phyloP scores from a whole-genome alignment of 805 yeast species.

The Saccharomycopsis oosterbeekiorum region DNA sequence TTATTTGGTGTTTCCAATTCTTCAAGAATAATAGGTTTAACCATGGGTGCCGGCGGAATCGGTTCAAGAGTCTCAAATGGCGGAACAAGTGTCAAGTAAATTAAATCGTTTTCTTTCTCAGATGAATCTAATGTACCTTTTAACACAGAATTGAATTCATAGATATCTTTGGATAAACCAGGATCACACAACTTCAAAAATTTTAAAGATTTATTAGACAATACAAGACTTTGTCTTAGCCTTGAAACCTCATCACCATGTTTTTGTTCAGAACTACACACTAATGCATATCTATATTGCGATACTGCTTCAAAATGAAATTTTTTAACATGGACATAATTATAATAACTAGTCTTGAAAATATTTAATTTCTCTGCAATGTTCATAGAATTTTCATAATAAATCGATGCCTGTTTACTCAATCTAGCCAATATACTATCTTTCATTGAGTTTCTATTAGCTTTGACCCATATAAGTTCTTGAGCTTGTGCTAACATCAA shows the following conservation, averaged over 20 bases:
- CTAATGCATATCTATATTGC: slow-evolving; percentile 48
- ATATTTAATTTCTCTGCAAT: slow-evolving; percentile 29
- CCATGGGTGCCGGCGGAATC: slow-evolving; percentile 45
- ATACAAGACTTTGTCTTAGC: slow-evolving; percentile 34
- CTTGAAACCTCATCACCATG: slow-evolving; percentile 68
- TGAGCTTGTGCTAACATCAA: slow-evolving; percentile 79
- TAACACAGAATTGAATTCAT: slow-evolving; percentile 39
- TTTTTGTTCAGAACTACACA: slow-evolving; percentile 36
- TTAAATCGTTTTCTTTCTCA: slow-evolving; percentile 72
- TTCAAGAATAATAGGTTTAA: slow-evolving; percentile 34
- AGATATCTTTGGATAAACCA: slow-evolving; percentile 35
- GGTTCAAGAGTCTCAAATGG: slow-evolving; percentile 29
- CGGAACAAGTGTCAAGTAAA: slow-evolving; percentile 64
- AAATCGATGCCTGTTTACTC: slow-evolving; percentile 51
- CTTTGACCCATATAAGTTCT: slow-evolving; percentile 75
- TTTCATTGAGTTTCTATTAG: slow-evolving; percentile 39
- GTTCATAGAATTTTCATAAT: slow-evolving; percentile 38
- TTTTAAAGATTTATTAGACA: slow-evolving; percentile 30
- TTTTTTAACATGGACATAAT: slow-evolving; percentile 48
- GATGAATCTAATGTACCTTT: slow-evolving; percentile 39
- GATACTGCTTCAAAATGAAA: slow-evolving; percentile 67
- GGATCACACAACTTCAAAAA: slow-evolving; percentile 27
- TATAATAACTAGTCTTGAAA: slow-evolving; percentile 53
- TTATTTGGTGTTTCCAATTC: slow-evolving; percentile 28
- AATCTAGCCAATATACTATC: slow-evolving; percentile 55